Percentiles rank a stretch among this genome's conserved stretches.
These are phyloP conservation scores for Saccharomycopsis fodiens DNA, from an alignment of 805 yeast genomes.

Conservation along the genomic window DNA sequence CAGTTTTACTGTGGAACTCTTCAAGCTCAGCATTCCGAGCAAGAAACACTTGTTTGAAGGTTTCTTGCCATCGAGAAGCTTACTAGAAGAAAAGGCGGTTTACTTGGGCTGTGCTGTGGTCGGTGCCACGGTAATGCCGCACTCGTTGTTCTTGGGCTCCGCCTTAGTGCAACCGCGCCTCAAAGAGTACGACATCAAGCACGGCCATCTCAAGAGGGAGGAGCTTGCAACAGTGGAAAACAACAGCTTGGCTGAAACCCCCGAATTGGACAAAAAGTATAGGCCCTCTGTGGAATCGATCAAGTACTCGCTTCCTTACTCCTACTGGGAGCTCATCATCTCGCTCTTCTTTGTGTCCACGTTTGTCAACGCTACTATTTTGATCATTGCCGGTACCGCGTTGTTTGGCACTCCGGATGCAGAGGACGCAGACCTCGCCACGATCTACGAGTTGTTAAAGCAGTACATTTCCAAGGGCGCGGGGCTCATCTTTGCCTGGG, in stretches of 20 bases:
- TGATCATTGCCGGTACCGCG: conserved; percentile 77
- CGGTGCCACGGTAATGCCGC: conserved; percentile 96
- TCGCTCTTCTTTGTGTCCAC: conserved; percentile 75
- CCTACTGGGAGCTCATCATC: conserved; percentile 61
- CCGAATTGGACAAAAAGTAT: conserved; percentile 35
- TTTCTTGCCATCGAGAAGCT: conserved; percentile 31
- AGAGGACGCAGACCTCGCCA: conserved; percentile 69
- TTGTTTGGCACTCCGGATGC: conserved; percentile 66
- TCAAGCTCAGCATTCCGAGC: conserved; percentile 50
- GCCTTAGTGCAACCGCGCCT: conserved; percentile 82
- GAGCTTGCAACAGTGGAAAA: conserved; percentile 19
- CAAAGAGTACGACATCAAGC: conserved; percentile 59
- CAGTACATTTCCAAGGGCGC: conserved; percentile 61
- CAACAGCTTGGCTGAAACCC: not conserved
- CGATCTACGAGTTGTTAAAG: conserved; percentile 62
- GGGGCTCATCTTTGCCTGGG: conserved; percentile 78
- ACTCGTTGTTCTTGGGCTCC: conserved; percentile 75
- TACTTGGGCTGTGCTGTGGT: conserved; percentile 73
- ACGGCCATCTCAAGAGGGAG: conserved; percentile 37
- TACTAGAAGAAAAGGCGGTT: conserved; percentile 54
- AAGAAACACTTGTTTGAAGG: conserved; percentile 25
- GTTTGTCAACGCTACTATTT: conserved; percentile 78
- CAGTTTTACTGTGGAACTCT: conserved; percentile 69
- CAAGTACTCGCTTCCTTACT: conserved; percentile 61
- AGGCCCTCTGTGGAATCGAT: conserved; percentile 73